Base-by-base conservation (phyloP, 345 rosid species). In the Dipteronia sinensis region DNA sequence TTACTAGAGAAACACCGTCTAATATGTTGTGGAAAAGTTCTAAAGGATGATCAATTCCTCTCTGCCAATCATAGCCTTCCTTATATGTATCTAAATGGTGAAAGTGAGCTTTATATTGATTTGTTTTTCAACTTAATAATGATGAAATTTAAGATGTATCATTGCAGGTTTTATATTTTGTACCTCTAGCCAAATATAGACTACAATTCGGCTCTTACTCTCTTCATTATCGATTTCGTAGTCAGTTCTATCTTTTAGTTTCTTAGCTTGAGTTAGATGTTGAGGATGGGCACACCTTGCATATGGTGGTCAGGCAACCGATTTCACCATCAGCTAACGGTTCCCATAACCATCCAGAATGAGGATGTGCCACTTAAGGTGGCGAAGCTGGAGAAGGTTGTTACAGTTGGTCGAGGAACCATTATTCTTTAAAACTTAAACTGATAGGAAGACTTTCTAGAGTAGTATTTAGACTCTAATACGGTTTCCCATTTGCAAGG, bases 11-110 rank as follows among this genome's bases (percentile, higher is more conserved):
- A 92, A 81, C 94, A 92, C 40, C 88, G 97, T 46, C 79, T 92
- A 34, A 92, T 92, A 75, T 92, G 97, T 75, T 91, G 97, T n/a
- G 97, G 97, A 78, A 92, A 83, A n/a, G n/a, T n/a, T n/a, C n/a
- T n/a, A n/a, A n/a, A n/a, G n/a, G n/a, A n/a, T n/a, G n/a, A n/a
- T n/a, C 93, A 92, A 69, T 89, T 92, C 12, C 94, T 92, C 65
- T 92, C 97, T 76, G 97, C 97, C 23, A 89, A 92, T 73, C 93
- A 94, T 92, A 92, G 90, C 97, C 90, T 84, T 81, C 16, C 71
- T 59, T 27, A 38, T 27, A 22, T 29, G 22, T 56, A n/a, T 56
- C 22, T 56, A 56, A 56, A 22, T 38, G 20, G 3, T 11, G 34
- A 72, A 72, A 58, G 17, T 65, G 8, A 53, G 71, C 51, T 27